These are phyloP conservation scores for Acanthamoeba healyi DNA, from an alignment of 208 protist genomes.

Conservation along the genomic window DNA sequence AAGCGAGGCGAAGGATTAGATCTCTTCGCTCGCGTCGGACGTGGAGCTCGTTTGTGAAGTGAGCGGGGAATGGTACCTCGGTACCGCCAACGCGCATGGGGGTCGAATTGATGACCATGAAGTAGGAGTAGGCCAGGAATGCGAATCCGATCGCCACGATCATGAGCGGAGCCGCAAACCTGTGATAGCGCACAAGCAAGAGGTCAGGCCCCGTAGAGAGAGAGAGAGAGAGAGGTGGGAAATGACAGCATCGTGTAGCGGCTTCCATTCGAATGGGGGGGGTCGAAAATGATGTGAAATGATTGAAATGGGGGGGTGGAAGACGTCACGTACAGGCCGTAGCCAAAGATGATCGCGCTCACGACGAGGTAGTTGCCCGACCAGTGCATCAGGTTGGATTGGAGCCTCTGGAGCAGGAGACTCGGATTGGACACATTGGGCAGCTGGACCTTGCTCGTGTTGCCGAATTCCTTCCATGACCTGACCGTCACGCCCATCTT, in stretches of 20 bases:
- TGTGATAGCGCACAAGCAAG: too few relatives aligned
- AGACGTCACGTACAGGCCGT: constrained; percentile 18
- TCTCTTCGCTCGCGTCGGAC: too few relatives aligned
- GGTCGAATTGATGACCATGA: constrained; percentile 20
- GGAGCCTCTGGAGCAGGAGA: background rate
- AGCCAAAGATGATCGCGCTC: background rate
- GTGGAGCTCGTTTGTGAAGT: background rate
- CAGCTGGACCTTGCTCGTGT: constrained; percentile 17
- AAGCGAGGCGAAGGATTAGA: too few relatives aligned
- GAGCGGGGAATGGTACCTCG: background rate
- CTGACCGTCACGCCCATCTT: background rate
- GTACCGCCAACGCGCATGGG: background rate
- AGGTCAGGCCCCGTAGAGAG: too few relatives aligned
- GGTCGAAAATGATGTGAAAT: background rate
- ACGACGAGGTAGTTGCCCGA: constrained; percentile 20
- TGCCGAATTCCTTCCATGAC: constrained; percentile 10
- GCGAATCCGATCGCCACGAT: background rate
- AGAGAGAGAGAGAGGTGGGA: background rate
- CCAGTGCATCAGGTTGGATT: background rate
- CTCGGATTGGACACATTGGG: background rate
- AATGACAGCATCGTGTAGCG: background rate
- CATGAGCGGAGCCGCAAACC: background rate
- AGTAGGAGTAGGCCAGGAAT: background rate
- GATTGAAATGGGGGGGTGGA: background rate
- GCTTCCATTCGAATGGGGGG: background rate